Evolutionary conservation across 352 stramenopile genomes (phyloP).

Genomic region (Globisporangium canariense): DNA sequence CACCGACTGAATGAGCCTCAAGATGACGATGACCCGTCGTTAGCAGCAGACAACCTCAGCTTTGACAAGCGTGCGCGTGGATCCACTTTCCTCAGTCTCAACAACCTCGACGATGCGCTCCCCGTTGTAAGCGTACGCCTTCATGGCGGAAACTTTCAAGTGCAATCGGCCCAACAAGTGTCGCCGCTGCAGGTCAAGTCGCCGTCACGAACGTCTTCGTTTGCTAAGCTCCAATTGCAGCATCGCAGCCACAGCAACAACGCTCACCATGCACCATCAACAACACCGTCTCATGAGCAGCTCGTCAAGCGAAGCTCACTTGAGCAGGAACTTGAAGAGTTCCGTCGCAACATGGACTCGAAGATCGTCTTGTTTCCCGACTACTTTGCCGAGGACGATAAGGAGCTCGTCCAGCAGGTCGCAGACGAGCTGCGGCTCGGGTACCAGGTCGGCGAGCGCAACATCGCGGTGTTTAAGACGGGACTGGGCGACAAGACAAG

Average conservation of each 20-base stretch:
- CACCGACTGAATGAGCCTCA: constrained; percentile 5
- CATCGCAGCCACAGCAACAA: not conserved
- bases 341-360: constrained; percentile 35
- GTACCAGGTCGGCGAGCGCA: constrained; percentile 63
- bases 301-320: constrained; percentile 35
- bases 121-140: constrained; percentile 11
- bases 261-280: not conserved
- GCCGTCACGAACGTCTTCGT: not conserved
- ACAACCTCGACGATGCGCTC: not conserved
- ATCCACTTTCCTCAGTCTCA: constrained; percentile 6
- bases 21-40: not conserved
- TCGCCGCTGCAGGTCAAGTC: not conserved
- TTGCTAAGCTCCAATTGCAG: not conserved
- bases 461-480: constrained; percentile 58
- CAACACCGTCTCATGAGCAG: not conserved
- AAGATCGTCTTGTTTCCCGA: constrained; percentile 67
- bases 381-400: constrained; percentile 58
- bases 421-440: constrained; percentile 50
- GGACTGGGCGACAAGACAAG: constrained; percentile 22
- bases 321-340: constrained; percentile 62
- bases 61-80: constrained; percentile 4
- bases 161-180: not conserved
- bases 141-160: constrained; percentile 12
- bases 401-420: constrained; percentile 45
- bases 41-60: not conserved